Base-by-base conservation (phyloP, 2,329 filamentous ascomycete species). In the Penicillium expansum region DNA sequence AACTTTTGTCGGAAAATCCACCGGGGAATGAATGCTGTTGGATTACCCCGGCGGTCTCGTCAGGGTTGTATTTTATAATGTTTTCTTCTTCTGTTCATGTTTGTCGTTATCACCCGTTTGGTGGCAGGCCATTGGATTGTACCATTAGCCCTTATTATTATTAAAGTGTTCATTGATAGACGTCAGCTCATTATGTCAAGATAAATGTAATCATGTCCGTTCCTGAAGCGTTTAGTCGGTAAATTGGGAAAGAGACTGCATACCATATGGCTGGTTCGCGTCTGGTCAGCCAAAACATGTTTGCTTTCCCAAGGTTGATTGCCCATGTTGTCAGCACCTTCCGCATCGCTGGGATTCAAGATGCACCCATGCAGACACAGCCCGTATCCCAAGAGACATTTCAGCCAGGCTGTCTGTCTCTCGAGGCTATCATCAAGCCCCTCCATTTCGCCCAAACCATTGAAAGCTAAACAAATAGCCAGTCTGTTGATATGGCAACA, bases 41-140 rank as follows among this genome's bases (percentile, higher is more conserved):
- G 48, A 47, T 44, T 56, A 54, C 38, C 49, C 48, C 37, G 10
- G 10, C 37, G 43, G 22, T 37, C 43, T 55, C 38, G 43, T 37
- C 50, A 55, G 58, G 62, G 56, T 58, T 67, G 64, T 67, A 67
- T 65, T 67, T 37, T 67, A 66, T 67, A 66, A 62, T 63, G 50
- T 61, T 50, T 48, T 62, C 61, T 65, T 62, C 56, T 67, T 65
- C 59, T 60, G 65, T 66, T 65, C 59, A 65, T 67, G 57, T 62
- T 67, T 67, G 64, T 66, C 56, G 56, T 65, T 67, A 62, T 59
- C 62, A 67, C 55, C 60, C 54, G 58, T 58, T 64, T 58, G 57
- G 52, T 56, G 56, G 60, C 62, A 58, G 62, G 56, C 59, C 52
- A 54, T 59, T 65, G 48, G 42, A 60, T 55, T 58, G 56, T 55